phyloP scores from a whole-genome alignment of 768 basidiomycete genomes.

The Leccinum rimulosum region DNA sequence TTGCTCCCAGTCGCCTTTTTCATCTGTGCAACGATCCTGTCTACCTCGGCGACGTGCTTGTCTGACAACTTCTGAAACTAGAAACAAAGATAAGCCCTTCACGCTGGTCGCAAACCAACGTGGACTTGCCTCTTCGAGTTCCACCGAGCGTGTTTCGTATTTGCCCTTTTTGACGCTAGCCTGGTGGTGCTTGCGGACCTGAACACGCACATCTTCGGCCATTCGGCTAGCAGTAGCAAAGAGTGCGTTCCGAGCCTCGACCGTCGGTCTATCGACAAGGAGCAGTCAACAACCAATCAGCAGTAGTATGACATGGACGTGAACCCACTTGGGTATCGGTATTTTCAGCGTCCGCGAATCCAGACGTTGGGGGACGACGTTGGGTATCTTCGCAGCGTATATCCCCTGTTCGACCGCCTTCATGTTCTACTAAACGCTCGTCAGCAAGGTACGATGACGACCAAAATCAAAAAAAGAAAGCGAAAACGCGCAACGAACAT shows the following conservation, averaged over 20 bases:
- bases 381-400: conserved; percentile 72
- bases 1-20: conserved; percentile 51
- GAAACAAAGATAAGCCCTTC: background rate
- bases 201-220: conserved; percentile 73
- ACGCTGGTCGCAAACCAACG: background rate
- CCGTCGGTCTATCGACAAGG: conserved; percentile 56
- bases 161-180: conserved; percentile 66
- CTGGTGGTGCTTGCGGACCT: conserved; percentile 70
- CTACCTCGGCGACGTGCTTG: conserved; percentile 59
- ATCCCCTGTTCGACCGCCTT: conserved; percentile 75
- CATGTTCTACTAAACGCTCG: conserved; percentile 52
- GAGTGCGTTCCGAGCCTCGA: conserved; percentile 63
- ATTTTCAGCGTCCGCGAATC: conserved; percentile 75
- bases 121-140: conserved; percentile 54
- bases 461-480: background rate
- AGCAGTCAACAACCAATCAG: background rate
- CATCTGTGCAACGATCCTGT: conserved; percentile 58
- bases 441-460: conserved; percentile 10
- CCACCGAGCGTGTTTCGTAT: conserved; percentile 65
- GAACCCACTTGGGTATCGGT: conserved; percentile 71
- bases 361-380: conserved; percentile 66
- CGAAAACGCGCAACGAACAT: conserved; percentile 44
- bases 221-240: conserved; percentile 55
- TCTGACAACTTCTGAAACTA: conserved; percentile 79
- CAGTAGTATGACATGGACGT: background rate